phyloP scores from a whole-genome alignment of 345 rosid species.

The Gossypium sturtianum region DNA sequence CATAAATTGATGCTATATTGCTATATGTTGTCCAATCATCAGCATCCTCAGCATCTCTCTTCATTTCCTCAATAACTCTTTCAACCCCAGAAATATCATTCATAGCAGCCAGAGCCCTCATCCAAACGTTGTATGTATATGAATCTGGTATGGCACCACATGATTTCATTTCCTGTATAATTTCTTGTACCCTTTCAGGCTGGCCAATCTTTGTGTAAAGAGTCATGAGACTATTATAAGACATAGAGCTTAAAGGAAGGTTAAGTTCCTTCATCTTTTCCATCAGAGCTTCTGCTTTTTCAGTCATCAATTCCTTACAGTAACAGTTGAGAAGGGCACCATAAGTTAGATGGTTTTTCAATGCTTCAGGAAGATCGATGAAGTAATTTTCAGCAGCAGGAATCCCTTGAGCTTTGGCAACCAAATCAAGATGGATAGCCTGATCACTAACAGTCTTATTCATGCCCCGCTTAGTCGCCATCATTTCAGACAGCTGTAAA shows the following conservation, averaged over 20 bases:
- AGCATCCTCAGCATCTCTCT: constrained; percentile 74
- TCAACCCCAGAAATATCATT: constrained; percentile 73
- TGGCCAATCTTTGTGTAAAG: constrained; percentile 62
- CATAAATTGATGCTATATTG: constrained; percentile 80
- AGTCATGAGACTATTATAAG: constrained; percentile 89
- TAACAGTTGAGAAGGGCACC: constrained; percentile 89
- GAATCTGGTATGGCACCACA: constrained; percentile 50
- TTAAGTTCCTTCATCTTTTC: constrained; percentile 93
- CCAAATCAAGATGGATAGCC: constrained; percentile 92
- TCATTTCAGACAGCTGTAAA: constrained; percentile 70
- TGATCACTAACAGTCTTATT: constrained; percentile 92
- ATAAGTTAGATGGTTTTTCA: constrained; percentile 66
- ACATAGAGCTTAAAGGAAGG: constrained; percentile 60
- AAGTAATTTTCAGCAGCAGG: constrained; percentile 78
- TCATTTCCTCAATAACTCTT: constrained; percentile 81
- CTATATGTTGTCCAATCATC: constrained; percentile 91
- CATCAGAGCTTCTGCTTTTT: constrained; percentile 68
- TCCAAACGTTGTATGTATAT: constrained; percentile 82
- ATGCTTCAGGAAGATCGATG: constrained; percentile 67
- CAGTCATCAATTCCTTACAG: constrained; percentile 72
- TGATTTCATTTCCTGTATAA: constrained; percentile 87
- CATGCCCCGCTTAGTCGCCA: constrained; percentile 66
- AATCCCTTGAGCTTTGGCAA: constrained; percentile 75
- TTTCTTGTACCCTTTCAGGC: constrained; percentile 55
- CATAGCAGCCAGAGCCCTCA: constrained; percentile 80